Evolutionary conservation across 192 early-diverging fungal species (phyloP).

Genomic region (Entophlyctis luteolus): DNA sequence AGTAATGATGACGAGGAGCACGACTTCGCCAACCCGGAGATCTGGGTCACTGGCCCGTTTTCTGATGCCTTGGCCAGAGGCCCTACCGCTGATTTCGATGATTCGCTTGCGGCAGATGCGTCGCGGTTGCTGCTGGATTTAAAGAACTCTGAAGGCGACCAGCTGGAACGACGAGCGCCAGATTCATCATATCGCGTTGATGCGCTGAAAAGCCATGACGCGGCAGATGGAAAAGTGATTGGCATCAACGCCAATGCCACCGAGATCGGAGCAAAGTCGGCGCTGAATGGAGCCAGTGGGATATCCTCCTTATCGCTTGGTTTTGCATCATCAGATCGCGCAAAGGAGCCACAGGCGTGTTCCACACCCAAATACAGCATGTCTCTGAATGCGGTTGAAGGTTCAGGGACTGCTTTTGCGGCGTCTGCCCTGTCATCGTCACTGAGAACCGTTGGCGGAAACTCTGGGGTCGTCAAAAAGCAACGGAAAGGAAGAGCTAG

Average conservation of each 20-base stretch:
- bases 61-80: slow-evolving; percentile 1
- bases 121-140: neutral
- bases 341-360: no score
- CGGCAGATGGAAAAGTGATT: neutral
- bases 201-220: neutral
- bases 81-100: neutral
- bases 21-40: neutral
- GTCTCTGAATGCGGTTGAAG: neutral
- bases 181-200: neutral
- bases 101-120: neutral
- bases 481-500: neutral
- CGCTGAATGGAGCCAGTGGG: neutral
- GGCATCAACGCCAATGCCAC: neutral
- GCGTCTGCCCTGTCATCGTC: neutral
- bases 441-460: neutral
- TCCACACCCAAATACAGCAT: neutral
- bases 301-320: neutral
- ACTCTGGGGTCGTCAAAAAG: neutral
- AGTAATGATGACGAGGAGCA: slow-evolving; percentile 5
- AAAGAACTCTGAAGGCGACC: no score
- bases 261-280: neutral
- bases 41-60: no score
- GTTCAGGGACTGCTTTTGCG: neutral
- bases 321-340: no score
- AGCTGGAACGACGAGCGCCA: no score